Evolutionary conservation across 2,329 filamentous ascomycete genomes (phyloP), one percentile per base, ranked within the genome.

Genomic region (Cladophialophora yegresii): DNA sequence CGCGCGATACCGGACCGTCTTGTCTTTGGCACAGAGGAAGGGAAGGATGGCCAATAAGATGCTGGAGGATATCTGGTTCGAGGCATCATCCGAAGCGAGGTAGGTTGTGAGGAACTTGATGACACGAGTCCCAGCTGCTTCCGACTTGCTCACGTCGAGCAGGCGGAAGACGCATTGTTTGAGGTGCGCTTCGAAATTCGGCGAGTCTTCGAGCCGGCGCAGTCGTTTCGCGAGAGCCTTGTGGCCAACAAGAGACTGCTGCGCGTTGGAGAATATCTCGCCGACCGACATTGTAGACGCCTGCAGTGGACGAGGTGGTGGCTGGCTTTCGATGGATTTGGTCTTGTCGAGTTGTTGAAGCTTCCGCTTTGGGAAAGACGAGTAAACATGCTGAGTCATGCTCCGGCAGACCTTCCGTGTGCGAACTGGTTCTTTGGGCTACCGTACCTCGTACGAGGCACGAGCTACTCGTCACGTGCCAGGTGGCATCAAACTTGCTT

Each of bases 101-200:
- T 96, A 99, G 47, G 92, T 81, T n/a, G 91, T 92, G 67, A 96
- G 79, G 75, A 99, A 99, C 53, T 90, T 86, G 64, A 98, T 85
- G 16, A 90, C 85, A 72, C 91, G 88, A 75, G 98, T 93, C 26
- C 92, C 95, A 1, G 91, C 93, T 13, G 85, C 83, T 78, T 99
- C 95, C 43, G 90, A 89, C 82, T 97, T 98, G 82, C 93, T 96
- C 63, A 98, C 88, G 0, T 89, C 86, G 81, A 99, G 85, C 57
- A 93, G 84, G 61, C 92, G 85, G 70, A 96, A 77, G 26, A 96
- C 84, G 74, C 92, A 97, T 73, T 95, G 85, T 62, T 88, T 84
- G 63, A 98, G 87, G 76, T 99, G 93, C 30, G 83, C 80, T 72
- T 95, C 96, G 80, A 99, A 98, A 63, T 95, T 89, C 73, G 79